These are phyloP conservation scores for Plantago ovata DNA, from an alignment of 257 asterid genomes.

Conservation along the genomic window DNA sequence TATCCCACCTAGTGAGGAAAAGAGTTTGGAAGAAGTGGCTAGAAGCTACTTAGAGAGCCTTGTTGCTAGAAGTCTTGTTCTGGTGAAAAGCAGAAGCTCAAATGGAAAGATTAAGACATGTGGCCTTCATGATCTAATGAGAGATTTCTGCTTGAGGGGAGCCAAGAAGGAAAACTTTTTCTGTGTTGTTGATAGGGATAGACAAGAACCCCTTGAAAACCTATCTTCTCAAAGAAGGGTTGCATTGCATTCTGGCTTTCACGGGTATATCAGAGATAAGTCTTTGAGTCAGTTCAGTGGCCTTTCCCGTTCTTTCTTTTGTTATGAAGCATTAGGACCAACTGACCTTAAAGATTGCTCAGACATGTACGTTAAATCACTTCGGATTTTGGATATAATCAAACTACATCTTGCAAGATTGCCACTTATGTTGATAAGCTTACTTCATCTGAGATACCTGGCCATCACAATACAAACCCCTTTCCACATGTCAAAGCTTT, in stretches of 20 bases:
- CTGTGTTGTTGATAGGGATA: slow-evolving; percentile 2
- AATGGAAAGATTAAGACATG: slow-evolving; percentile 25
- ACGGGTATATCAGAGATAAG: neutral
- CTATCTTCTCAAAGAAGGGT: slow-evolving; percentile 4
- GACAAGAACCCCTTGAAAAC: neutral
- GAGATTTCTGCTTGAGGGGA: slow-evolving; percentile 26
- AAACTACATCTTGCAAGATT: neutral
- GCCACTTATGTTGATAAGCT: neutral
- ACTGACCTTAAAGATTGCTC: neutral
- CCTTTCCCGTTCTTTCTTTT: slow-evolving; percentile 15
- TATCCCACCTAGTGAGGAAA: slow-evolving; percentile 1
- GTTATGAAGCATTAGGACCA: slow-evolving; percentile 8
- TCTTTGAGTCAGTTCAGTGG: neutral
- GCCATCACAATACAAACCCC: slow-evolving; percentile 14
- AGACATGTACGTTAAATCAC: slow-evolving; percentile 16
- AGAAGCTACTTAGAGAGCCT: slow-evolving; percentile 25
- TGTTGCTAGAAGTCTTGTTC: slow-evolving; percentile 20
- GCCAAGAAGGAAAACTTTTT: slow-evolving; percentile 12
- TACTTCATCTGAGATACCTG: slow-evolving; percentile 19
- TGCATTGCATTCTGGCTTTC: slow-evolving; percentile 14
- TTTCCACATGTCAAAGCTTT: neutral
- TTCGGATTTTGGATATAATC: slow-evolving; percentile 21
- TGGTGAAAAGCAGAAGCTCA: slow-evolving; percentile 17
- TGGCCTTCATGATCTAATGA: slow-evolving; percentile 27
- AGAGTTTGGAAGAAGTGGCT: slow-evolving; percentile 26